These are phyloP conservation scores for Didymella lethalis DNA, from an alignment of 2,329 filamentous ascomycete genomes.

Conservation along the genomic window DNA sequence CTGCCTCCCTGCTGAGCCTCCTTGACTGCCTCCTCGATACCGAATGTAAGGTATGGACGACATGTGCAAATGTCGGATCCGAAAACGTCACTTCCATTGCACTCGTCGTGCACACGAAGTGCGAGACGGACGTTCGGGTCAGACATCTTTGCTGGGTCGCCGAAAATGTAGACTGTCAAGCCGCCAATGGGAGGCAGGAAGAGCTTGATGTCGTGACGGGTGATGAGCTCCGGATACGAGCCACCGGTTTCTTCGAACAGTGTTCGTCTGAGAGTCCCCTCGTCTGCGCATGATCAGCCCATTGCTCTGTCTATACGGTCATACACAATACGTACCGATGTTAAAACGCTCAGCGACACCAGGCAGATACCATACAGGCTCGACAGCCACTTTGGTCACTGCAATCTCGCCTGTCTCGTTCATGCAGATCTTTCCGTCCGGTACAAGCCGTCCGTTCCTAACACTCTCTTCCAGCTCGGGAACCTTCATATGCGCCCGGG, in stretches of 20 bases:
- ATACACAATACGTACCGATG: slow-evolving; percentile 65
- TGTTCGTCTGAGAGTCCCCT: slow-evolving; percentile 82
- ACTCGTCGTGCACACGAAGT: slow-evolving; percentile 85
- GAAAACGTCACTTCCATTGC: slow-evolving; percentile 97
- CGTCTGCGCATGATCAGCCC: slow-evolving; percentile 64
- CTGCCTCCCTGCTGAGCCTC: slow-evolving; percentile 94
- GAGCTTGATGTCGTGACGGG: slow-evolving; percentile 89
- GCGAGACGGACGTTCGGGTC: slow-evolving; percentile 83
- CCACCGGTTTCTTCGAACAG: slow-evolving; percentile 96
- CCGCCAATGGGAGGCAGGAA: slow-evolving; percentile 96
- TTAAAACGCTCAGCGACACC: slow-evolving; percentile 87
- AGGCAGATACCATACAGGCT: slow-evolving; percentile 73
- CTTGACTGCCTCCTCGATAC: slow-evolving; percentile 96
- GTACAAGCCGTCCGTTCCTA: slow-evolving; percentile 73
- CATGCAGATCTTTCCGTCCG: slow-evolving; percentile 89
- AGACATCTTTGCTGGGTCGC: slow-evolving; percentile 91
- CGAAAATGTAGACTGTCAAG: slow-evolving; percentile 95
- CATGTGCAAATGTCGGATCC: slow-evolving; percentile 98
- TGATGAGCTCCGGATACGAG: slow-evolving; percentile 96
- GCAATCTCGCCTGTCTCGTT: slow-evolving; percentile 86
- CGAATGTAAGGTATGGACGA: slow-evolving; percentile 93
- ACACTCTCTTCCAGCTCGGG: slow-evolving; percentile 93
- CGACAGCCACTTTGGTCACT: slow-evolving; percentile 96
- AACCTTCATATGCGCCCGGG: slow-evolving; percentile 94
- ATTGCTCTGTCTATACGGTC: not conserved